phyloP scores from a whole-genome alignment of 2,329 filamentous ascomycete genomes.

The Grosmannia huntii region DNA sequence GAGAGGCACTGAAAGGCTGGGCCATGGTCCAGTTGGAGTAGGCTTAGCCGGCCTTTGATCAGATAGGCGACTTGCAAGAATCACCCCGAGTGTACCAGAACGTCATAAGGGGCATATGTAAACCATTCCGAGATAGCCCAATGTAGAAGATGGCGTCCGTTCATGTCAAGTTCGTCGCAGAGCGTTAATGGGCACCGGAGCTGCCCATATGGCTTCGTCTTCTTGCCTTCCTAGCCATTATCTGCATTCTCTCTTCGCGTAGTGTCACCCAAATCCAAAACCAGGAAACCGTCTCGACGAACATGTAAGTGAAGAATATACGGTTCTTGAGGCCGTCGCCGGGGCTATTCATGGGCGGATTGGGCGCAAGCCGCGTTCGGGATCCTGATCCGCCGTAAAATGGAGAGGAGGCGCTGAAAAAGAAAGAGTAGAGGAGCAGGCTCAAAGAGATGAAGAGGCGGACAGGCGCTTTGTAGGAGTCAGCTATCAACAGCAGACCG shows the following conservation, averaged over 20 bases:
- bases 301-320: constrained; percentile 71
- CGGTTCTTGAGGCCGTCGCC: constrained; percentile 68
- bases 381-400: constrained; percentile 27
- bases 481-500: constrained; percentile 8
- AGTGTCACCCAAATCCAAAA: constrained; percentile 72
- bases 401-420: constrained; percentile 40
- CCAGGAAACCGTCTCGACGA: constrained; percentile 74
- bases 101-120: constrained; percentile 1
- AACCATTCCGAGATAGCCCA: neutral
- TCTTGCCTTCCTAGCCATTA: constrained; percentile 27
- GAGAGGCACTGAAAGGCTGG: constrained; percentile 25
- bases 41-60: neutral
- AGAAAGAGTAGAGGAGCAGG: constrained; percentile 51
- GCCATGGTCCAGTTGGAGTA: constrained; percentile 21
- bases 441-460: constrained; percentile 50
- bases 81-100: neutral
- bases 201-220: constrained; percentile 12
- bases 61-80: neutral
- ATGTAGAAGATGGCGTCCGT: neutral
- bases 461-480: constrained; percentile 39
- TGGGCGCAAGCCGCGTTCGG: constrained; percentile 22
- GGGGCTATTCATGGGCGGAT: constrained; percentile 30
- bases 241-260: constrained; percentile 45
- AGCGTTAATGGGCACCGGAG: neutral
- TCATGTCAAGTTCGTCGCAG: neutral